Percentiles rank a stretch among this genome's conserved stretches.
Evolutionary conservation across 2,329 filamentous ascomycete genomes (phyloP).

Genomic region (Coniella lustricola): DNA sequence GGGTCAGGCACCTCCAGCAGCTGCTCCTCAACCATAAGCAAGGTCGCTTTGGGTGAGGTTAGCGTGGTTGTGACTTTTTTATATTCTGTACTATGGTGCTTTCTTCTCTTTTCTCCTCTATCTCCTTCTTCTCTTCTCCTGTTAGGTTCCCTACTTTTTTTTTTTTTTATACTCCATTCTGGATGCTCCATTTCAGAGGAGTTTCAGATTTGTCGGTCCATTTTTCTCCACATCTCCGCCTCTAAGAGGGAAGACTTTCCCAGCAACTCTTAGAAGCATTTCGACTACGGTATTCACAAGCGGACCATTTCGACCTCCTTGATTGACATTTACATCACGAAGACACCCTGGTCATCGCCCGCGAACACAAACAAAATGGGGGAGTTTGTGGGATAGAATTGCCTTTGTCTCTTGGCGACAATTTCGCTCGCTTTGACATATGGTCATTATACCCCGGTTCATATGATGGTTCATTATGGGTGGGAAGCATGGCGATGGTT

Average conservation of each 20-base stretch:
- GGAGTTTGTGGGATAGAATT: slow-evolving; percentile 3
- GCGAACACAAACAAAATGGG: slow-evolving; percentile 7
- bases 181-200: slow-evolving; percentile 8
- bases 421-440: slow-evolving; percentile 6
- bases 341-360: background rate
- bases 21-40: slow-evolving; percentile 18
- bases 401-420: slow-evolving; percentile 3
- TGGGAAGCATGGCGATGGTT: slow-evolving; percentile 11
- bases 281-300: background rate
- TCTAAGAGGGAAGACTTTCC: background rate
- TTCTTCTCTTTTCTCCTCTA: too few relatives aligned
- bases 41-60: background rate
- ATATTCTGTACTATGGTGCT: slow-evolving; percentile 2
- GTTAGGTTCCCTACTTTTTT: too few relatives aligned
- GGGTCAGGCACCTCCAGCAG: slow-evolving; percentile 18
- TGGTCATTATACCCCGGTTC: slow-evolving; percentile 9
- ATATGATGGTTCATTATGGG: slow-evolving; percentile 5
- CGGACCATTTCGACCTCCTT: background rate
- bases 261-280: background rate
- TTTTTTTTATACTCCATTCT: slow-evolving; percentile 8
- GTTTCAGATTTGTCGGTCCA: slow-evolving; percentile 2
- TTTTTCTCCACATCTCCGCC: slow-evolving; percentile 1
- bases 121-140: too few relatives aligned
- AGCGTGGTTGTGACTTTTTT: background rate
- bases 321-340: background rate